Evolutionary conservation across 2,329 filamentous ascomycete species (phyloP).

Genomic region (Reticulascus tulasneorum): DNA sequence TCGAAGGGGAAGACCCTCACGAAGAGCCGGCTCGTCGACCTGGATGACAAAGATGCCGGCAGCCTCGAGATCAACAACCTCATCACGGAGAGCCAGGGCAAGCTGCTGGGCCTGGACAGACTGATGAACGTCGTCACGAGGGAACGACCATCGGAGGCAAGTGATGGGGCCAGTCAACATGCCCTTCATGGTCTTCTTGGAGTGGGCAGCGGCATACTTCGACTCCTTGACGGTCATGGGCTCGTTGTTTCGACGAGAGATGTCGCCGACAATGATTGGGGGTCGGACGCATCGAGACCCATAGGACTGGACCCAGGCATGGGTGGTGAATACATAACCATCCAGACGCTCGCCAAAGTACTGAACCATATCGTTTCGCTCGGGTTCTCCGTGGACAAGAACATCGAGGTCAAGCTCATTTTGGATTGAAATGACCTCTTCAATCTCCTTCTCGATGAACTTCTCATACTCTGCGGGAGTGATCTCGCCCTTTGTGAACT

Average conservation of each 20-base stretch:
- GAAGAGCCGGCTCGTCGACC: conserved; percentile 97
- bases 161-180: conserved; percentile 99
- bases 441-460: conserved; percentile 99
- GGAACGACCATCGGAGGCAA: conserved; percentile 99
- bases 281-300: conserved; percentile 97
- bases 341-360: conserved; percentile 98
- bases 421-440: conserved; percentile 92
- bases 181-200: conserved; percentile 99
- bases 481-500: conserved; percentile 99
- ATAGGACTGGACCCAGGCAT: conserved; percentile 98
- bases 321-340: conserved; percentile 97
- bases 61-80: conserved; percentile 96
- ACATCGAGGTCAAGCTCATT: conserved; percentile 97
- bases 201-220: conserved; percentile 94
- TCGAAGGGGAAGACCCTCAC: conserved; percentile 97
- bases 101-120: conserved; percentile 98
- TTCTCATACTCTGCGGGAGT: conserved; percentile 88
- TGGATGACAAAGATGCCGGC: conserved; percentile 97
- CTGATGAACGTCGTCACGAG: conserved; percentile 98
- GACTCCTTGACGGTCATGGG: conserved; percentile 99
- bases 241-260: conserved; percentile 74
- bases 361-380: conserved; percentile 99
- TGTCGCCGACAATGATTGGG: conserved; percentile 97
- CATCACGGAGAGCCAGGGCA: conserved; percentile 94
- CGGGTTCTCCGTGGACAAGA: conserved; percentile 96